Evolutionary conservation across 805 yeast species (phyloP), one percentile per base, ranked within the genome.

Genomic region (Clavispora santaluciae): DNA sequence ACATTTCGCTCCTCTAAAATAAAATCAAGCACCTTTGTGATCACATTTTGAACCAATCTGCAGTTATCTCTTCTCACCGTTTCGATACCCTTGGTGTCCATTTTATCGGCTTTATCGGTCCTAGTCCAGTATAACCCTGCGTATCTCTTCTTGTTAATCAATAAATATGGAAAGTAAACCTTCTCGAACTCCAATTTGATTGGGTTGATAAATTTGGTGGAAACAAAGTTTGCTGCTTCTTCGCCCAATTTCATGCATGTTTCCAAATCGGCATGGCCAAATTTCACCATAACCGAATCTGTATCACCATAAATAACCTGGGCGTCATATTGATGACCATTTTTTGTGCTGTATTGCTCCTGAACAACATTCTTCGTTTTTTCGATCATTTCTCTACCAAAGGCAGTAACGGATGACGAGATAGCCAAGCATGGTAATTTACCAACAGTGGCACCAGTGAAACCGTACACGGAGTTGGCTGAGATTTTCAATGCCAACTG

Each of bases 41-140:
- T 86, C 15, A 95, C 99, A 55, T 86, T 84, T 52, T 90, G 96
- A 4, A 95, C 99, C 50, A 93, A 68, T 31, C 95, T 78, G 64
- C 99, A 93, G 50, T 95, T 95, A 59, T 93, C 99, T 72, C 99
- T 81, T 63, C 99, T 81, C 33, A 93, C 99, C 0, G 99, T 93
- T 56, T 95, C 99, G 46, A 93, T 84, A 61, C 99, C 99, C 58
- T 93, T 93, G 24, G 97, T 91, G 61, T 93, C 99, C 89, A 93
- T 83, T 64, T 93, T 93, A 62, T 95, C 99, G 55, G 78, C 87
- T 49, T 86, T 87, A n/a, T 86, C 79, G 0, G 97, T 83, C 35
- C 78, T 76, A 0, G 99, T 93, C 99, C 99, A 93, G 58, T 82
- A 91, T 33, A 93, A 70, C 0, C 99, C 99, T 2, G 99, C 99